Conservation (phyloP, 2,329 filamentous ascomycete species). For the Scleromitrula shiraiana region DNA sequence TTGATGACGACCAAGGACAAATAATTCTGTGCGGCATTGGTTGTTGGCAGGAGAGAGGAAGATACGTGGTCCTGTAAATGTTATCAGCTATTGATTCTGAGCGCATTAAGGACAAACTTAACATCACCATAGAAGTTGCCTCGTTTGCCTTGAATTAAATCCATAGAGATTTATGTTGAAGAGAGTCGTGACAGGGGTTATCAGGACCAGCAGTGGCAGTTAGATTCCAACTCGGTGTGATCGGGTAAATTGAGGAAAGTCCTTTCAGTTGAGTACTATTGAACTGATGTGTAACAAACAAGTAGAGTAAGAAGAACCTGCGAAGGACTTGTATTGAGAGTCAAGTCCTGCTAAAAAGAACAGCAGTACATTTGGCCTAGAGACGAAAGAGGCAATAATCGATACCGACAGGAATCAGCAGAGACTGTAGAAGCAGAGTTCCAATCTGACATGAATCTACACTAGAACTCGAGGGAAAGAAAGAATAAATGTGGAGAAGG, state of each 20-base stretch:
- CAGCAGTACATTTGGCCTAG: neutral
- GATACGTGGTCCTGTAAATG: neutral
- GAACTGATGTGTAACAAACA: neutral
- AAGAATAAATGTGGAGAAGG: neutral
- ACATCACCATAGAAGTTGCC: neutral
- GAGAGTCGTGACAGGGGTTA: neutral
- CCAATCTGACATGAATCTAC: neutral
- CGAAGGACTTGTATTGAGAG: neutral
- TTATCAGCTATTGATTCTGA: neutral
- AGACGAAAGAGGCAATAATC: neutral
- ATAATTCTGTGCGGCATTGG: neutral
- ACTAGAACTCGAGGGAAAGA: neutral
- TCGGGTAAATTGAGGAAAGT: neutral
- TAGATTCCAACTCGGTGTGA: neutral
- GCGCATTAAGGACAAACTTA: neutral
- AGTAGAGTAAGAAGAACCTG: neutral
- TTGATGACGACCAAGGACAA: neutral
- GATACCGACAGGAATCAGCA: neutral
- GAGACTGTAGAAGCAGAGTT: neutral
- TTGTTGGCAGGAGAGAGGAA: neutral
- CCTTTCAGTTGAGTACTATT: neutral
- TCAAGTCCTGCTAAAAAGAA: neutral
- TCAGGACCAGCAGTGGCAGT: neutral
- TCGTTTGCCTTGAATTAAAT: neutral
- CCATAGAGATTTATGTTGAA: neutral